phyloP scores from a whole-genome alignment of 495 filamentous ascomycete species.

The Mycothermus thermophilus region DNA sequence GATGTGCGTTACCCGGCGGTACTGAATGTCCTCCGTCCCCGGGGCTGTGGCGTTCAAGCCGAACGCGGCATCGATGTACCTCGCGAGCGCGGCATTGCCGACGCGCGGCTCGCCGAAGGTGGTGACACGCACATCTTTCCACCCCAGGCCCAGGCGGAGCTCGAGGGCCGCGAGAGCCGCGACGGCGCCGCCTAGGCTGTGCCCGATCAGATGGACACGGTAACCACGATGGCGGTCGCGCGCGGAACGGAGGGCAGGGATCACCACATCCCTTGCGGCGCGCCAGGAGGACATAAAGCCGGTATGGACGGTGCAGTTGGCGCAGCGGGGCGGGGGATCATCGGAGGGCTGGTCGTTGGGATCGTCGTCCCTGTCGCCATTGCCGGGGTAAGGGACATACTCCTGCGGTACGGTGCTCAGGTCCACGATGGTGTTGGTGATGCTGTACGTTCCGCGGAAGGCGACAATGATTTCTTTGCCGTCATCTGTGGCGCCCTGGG shows the following conservation, averaged over 20 bases:
- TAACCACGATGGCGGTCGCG: slow-evolving; percentile 52
- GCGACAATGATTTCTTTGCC: slow-evolving; percentile 67
- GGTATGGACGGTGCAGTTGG: slow-evolving; percentile 79
- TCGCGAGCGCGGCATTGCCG: slow-evolving; percentile 58
- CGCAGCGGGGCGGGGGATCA: slow-evolving; percentile 36
- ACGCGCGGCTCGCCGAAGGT: slow-evolving; percentile 87
- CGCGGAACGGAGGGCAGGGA: slow-evolving; percentile 44
- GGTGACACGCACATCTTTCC: slow-evolving; percentile 55
- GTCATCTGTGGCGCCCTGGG: slow-evolving; percentile 4
- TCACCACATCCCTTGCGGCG: slow-evolving; percentile 48
- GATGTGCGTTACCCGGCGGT: slow-evolving; percentile 71
- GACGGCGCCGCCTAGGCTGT: slow-evolving; percentile 86
- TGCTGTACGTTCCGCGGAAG: slow-evolving; percentile 86
- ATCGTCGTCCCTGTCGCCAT: slow-evolving; percentile 14
- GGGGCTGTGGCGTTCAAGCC: slow-evolving; percentile 21
- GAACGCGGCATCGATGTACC: slow-evolving; percentile 57
- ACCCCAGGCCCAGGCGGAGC: slow-evolving; percentile 39
- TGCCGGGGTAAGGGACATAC: slow-evolving; percentile 71
- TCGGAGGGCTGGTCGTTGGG: background rate
- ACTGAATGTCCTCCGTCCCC: slow-evolving; percentile 26
- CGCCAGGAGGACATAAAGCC: slow-evolving; percentile 80
- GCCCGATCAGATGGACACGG: slow-evolving; percentile 64
- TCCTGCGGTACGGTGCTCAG: slow-evolving; percentile 76
- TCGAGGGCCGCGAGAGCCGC: slow-evolving; percentile 79
- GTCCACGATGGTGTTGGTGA: slow-evolving; percentile 81